Conservation (phyloP, 352 stramenopile genomes). For the Pelagophyceae sp. region DNA sequence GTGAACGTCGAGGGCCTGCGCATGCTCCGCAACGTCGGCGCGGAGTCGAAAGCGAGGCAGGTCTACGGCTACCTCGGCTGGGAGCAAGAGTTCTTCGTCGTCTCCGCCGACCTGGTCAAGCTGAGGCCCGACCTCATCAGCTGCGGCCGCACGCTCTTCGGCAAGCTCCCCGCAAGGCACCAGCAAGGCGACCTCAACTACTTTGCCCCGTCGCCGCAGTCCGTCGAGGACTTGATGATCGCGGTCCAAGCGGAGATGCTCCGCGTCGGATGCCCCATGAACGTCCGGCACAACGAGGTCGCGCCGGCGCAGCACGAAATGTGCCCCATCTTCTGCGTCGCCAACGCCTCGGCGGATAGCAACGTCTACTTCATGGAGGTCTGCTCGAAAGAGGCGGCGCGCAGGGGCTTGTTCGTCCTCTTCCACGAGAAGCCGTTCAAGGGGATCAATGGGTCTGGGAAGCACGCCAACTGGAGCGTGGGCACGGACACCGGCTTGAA, state of each 20-base stretch:
- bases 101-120: slow-evolving; percentile 34
- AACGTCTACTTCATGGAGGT: slow-evolving; percentile 40
- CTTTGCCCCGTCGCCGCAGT: slow-evolving; percentile 27
- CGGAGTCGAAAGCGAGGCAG: slow-evolving; percentile 25
- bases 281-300: slow-evolving; percentile 37
- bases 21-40: slow-evolving; percentile 27
- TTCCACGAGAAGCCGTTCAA: slow-evolving; percentile 44
- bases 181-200: slow-evolving; percentile 39
- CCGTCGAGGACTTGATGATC: slow-evolving; percentile 29
- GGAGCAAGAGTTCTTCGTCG: slow-evolving; percentile 43
- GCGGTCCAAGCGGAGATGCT: slow-evolving; percentile 35
- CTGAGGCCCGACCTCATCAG: slow-evolving; percentile 32
- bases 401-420: slow-evolving; percentile 28
- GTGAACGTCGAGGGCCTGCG: slow-evolving; percentile 27
- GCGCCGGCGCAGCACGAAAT: slow-evolving; percentile 38
- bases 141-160: slow-evolving; percentile 35
- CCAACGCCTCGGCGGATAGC: slow-evolving; percentile 33
- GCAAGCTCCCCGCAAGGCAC: slow-evolving; percentile 26
- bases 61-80: slow-evolving; percentile 32
- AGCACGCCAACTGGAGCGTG: slow-evolving; percentile 40
- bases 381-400: slow-evolving; percentile 22
- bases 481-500: slow-evolving; percentile 9
- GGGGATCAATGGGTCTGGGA: slow-evolving; percentile 39
- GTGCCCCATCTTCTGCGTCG: slow-evolving; percentile 30
- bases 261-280: slow-evolving; percentile 26